A percentile compares a stretch with the other conserved stretches of the same genome.
phyloP scores from a whole-genome alignment of 352 stramenopile species.

The Phytopythium oedochilum region DNA sequence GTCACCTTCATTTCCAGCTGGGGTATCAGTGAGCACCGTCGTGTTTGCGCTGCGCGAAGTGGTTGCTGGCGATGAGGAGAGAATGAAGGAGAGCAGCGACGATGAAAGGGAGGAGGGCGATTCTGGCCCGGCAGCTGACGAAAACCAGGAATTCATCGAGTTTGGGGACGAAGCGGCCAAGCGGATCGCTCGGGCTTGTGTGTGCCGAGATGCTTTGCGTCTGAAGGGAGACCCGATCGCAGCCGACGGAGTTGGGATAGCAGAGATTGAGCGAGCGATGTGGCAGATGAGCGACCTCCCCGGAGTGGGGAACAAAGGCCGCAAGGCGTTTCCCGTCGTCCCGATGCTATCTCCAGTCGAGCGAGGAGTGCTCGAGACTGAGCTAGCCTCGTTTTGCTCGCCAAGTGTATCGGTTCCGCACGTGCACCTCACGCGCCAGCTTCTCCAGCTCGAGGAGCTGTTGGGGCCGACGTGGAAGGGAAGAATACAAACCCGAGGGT shows the following conservation, averaged over 20 bases:
- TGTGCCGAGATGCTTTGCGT: slow-evolving; percentile 12
- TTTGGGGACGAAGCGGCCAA: slow-evolving; percentile 33
- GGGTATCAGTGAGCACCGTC: background rate
- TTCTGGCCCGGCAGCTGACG: background rate
- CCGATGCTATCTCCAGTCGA: slow-evolving; percentile 28
- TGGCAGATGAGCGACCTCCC: slow-evolving; percentile 55
- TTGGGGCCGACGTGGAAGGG: slow-evolving; percentile 43
- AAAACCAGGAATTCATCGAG: slow-evolving; percentile 40
- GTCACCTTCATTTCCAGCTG: background rate
- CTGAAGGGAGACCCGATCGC: slow-evolving; percentile 12
- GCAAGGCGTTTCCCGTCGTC: slow-evolving; percentile 47
- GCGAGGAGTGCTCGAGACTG: slow-evolving; percentile 52
- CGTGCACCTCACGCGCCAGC: slow-evolving; percentile 53
- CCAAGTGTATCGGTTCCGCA: slow-evolving; percentile 12
- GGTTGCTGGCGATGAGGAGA: background rate
- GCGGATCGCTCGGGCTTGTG: slow-evolving; percentile 20
- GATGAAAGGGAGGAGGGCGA: slow-evolving; percentile 4
- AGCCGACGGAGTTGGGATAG: slow-evolving; percentile 16
- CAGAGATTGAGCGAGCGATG: slow-evolving; percentile 48
- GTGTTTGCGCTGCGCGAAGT: background rate
- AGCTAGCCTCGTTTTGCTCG: slow-evolving; percentile 38
- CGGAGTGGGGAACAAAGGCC: slow-evolving; percentile 59
- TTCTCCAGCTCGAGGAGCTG: slow-evolving; percentile 54
- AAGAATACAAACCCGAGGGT: slow-evolving; percentile 40
- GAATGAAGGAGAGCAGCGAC: slow-evolving; percentile 8